phyloP scores from a whole-genome alignment of 192 early-diverging fungal species.

The Rhizophagus prolifer region DNA sequence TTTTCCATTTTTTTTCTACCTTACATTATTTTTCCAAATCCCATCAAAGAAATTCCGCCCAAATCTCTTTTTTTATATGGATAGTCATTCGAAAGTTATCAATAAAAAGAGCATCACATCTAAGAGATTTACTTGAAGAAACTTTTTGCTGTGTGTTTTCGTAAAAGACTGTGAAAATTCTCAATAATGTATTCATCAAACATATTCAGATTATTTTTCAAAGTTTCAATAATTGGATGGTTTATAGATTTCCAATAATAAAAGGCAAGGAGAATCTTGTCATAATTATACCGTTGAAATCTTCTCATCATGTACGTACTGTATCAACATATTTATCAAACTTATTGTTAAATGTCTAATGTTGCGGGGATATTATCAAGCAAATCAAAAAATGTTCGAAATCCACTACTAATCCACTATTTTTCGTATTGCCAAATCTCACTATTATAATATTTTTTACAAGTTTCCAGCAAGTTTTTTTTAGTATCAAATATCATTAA shows the following conservation, averaged over 20 bases:
- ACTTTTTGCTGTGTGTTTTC: conserved; percentile 6
- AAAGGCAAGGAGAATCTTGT: not conserved
- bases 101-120: not conserved
- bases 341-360: conserved; percentile 1
- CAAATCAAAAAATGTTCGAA: not conserved
- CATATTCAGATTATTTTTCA: conserved; percentile 7
- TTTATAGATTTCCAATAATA: not conserved
- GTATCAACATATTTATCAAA: conserved; percentile 15
- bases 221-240: conserved; percentile 5
- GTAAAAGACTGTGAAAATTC: conserved; percentile 5
- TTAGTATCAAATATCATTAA: conserved; percentile 1
- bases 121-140: not conserved
- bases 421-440: conserved; percentile 7
- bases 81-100: not conserved
- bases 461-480: conserved; percentile 5
- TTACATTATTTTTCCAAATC: not conserved
- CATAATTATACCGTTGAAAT: not conserved
- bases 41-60: not conserved
- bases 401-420: not conserved
- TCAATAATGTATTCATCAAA: conserved; percentile 2
- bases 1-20: not conserved
- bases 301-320: not conserved
- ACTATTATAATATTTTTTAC: not conserved
- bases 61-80: conserved; percentile 4
- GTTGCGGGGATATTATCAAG: not conserved